phyloP scores from a whole-genome alignment of 2,329 filamentous ascomycete genomes.

The Ascochyta lentis region DNA sequence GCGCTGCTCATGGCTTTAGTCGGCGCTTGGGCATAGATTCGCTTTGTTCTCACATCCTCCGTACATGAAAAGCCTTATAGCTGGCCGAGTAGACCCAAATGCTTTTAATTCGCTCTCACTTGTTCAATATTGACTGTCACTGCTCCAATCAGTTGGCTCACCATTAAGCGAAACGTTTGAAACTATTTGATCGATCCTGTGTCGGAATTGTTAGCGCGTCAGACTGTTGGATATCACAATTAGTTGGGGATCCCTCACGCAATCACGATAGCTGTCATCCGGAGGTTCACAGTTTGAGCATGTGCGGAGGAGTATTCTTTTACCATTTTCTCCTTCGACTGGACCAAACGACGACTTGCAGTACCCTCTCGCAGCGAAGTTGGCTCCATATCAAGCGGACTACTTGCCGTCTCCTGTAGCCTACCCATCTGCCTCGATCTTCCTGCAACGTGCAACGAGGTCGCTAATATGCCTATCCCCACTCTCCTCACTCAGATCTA shows the following conservation, averaged over 20 bases:
- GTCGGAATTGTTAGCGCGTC: background rate
- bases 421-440: conserved; percentile 59
- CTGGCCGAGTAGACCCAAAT: conserved; percentile 10
- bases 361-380: background rate
- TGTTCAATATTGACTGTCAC: background rate
- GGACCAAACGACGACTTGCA: too few species aligned
- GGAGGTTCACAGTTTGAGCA: background rate
- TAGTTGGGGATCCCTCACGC: background rate
- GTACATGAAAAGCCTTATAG: conserved; percentile 7
- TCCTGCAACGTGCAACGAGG: conserved; percentile 74
- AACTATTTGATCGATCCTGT: background rate
- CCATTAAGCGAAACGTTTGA: background rate
- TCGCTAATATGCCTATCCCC: conserved; percentile 86
- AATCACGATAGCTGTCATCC: background rate
- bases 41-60: background rate
- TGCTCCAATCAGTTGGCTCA: background rate
- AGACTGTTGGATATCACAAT: background rate
- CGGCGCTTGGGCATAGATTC: conserved; percentile 65
- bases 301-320: background rate
- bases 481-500: conserved; percentile 75
- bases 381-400: background rate
- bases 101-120: background rate
- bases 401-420: conserved; percentile 2
- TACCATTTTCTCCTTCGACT: background rate
- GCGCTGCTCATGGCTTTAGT: conserved; percentile 70